Base-by-base conservation (phyloP, 306 rosid species). In the Trichosanthes truncata region DNA sequence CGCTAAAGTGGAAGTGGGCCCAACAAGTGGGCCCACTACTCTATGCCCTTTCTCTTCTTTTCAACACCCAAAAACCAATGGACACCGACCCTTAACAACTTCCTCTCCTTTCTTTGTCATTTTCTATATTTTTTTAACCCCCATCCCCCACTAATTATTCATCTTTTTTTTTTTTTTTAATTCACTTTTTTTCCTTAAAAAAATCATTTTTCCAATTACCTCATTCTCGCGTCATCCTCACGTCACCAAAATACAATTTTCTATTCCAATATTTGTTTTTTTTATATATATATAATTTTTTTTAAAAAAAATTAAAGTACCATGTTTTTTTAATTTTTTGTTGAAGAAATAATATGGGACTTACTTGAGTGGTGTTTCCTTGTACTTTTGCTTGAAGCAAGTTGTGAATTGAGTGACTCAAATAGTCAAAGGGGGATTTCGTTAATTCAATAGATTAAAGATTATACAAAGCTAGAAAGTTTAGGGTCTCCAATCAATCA, bases 71-170 rank as follows among this genome's bases (percentile, higher is more conserved):
- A 86, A 80, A 78, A 57, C 43, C 80, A 29, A 59, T 68, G 51
- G 84, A 78, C 82, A 79, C 86, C 82, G 78, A 88, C 91, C 84
- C 76, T 57, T 76, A 78, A 83, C 85, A 76, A 74, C 89, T 69
- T 66, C 36, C 46, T 65, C 72, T 21, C 76, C 72, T 10, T 5
- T 46, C 67, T 80, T 31, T 81, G 10, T 69, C 41, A 76, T 55
- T 43, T 77, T 35, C 26, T 79, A 18, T 80, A 38, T 76, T 53
- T 63, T 33, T 80, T 74, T 89, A 6, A 80, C 92, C 35, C 7
- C 1, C 81, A 49, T 45, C 91, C 4, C 84, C 97, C 88, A 79
- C 87, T 89, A 79, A 84, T 90, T 82, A 65, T 79, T 40, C 73
- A 5, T 11, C 4, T 68, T 38, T 69, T 23, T 78, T 61, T 43